These are phyloP conservation scores for Lipomyces yamanashiensis DNA, from an alignment of 805 yeast genomes.

Conservation along the genomic window DNA sequence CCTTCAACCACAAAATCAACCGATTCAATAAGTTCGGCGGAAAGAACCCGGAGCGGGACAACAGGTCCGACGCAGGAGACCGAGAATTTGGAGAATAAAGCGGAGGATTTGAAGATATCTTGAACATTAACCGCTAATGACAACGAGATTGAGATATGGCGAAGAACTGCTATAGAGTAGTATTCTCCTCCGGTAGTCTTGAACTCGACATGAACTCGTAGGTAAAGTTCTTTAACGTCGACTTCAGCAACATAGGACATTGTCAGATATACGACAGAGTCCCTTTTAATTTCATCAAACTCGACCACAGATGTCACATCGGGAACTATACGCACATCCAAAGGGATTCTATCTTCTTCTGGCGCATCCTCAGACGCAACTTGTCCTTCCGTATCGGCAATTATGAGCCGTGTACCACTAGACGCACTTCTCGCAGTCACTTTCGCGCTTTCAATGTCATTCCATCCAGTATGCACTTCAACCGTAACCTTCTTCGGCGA, in stretches of 20 bases:
- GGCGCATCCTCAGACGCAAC: neutral
- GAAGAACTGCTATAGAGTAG: conserved; percentile 36
- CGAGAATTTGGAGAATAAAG: conserved; percentile 68
- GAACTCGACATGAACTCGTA: conserved; percentile 39
- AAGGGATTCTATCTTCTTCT: neutral
- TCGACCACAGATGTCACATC: conserved; percentile 8
- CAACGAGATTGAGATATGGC: conserved; percentile 45
- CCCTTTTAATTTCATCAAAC: conserved; percentile 10
- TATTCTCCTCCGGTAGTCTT: conserved; percentile 36
- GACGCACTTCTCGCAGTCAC: conserved; percentile 27
- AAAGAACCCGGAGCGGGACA: conserved; percentile 59
- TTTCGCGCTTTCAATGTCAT: conserved; percentile 20
- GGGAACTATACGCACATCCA: conserved; percentile 3
- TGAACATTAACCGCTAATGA: conserved; percentile 77
- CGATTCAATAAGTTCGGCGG: conserved; percentile 50
- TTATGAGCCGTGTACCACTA: conserved; percentile 22
- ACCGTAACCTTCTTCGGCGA: conserved; percentile 20
- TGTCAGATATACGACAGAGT: conserved; percentile 29
- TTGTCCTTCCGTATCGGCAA: conserved; percentile 12
- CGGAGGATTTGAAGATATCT: conserved; percentile 66
- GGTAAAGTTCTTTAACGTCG: conserved; percentile 34
- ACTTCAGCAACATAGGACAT: conserved; percentile 43
- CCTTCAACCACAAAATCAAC: conserved; percentile 40
- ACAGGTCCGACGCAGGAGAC: conserved; percentile 60
- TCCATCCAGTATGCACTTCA: conserved; percentile 35